Percentiles rank a stretch among this genome's conserved stretches.
These are phyloP conservation scores for Populus alba DNA, from an alignment of 345 rosid species.

Conservation along the genomic window DNA sequence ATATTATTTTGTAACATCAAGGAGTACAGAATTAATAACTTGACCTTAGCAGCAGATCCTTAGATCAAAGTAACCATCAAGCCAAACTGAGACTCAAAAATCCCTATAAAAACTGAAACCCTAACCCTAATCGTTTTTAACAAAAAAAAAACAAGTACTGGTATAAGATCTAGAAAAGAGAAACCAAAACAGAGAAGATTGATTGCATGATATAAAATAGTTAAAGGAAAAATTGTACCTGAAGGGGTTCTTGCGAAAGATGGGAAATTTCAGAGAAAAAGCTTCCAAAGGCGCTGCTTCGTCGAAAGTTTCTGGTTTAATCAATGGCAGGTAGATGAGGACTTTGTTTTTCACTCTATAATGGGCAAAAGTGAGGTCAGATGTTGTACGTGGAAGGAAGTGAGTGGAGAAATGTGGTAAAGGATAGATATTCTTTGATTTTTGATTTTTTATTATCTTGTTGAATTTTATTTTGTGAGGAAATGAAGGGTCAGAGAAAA, in stretches of 20 bases:
- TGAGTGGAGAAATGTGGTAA: conserved; percentile 2
- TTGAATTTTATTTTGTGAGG: neutral
- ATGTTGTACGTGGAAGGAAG: conserved; percentile 25
- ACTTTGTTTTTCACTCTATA: no score
- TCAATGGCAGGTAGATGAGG: neutral
- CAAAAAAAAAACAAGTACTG: neutral
- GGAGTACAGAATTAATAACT: conserved; percentile 1
- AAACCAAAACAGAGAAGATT: neutral
- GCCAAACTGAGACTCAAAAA: neutral
- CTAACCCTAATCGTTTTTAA: neutral
- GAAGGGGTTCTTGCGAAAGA: neutral
- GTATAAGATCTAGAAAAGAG: neutral
- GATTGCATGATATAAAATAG: neutral
- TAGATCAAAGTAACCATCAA: neutral
- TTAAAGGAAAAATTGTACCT: conserved; percentile 17
- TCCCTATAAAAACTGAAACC: neutral
- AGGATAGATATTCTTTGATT: neutral
- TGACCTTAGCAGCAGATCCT: conserved; percentile 22
- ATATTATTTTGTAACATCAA: neutral
- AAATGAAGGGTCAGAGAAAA: neutral
- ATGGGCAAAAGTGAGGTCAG: conserved; percentile 15
- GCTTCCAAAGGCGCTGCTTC: conserved; percentile 15
- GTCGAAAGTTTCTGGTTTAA: conserved; percentile 13
- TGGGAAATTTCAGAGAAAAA: conserved; percentile 26
- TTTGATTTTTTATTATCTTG: neutral